Conservation (phyloP, 176 grass and related monocot species). For the Saccharum officinarum region DNA sequence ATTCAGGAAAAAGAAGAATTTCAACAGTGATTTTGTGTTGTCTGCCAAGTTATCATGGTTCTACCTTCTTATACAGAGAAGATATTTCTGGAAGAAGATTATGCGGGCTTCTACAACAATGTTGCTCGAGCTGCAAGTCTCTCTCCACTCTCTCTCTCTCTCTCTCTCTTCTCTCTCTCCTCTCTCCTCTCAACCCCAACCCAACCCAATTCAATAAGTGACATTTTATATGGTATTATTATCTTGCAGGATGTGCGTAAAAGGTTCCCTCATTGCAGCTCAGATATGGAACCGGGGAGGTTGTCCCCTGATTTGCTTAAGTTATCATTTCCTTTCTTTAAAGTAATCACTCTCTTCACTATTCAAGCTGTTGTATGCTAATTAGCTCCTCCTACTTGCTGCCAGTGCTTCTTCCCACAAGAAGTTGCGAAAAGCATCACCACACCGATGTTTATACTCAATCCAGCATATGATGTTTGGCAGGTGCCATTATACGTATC, state of each 20-base stretch:
- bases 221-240: conserved; percentile 1
- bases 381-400: conserved; percentile 11
- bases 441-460: conserved; percentile 82
- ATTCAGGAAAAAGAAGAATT: not conserved
- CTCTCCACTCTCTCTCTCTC: not conserved
- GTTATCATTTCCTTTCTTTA: not conserved
- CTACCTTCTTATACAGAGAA: conserved; percentile 43
- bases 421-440: conserved; percentile 74
- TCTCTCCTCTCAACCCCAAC: not conserved
- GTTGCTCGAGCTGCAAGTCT: conserved; percentile 76
- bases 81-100: conserved; percentile 75
- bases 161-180: no score
- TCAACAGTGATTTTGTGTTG: not conserved
- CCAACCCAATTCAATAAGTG: not conserved
- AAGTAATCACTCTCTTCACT: not conserved
- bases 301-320: conserved; percentile 9
- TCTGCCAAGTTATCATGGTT: not conserved
- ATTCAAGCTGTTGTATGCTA: conserved; percentile 18
- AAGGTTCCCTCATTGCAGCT: conserved; percentile 46
- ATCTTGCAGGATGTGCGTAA: conserved; percentile 59
- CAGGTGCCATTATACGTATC: conserved; percentile 55
- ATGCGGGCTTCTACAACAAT: conserved; percentile 60
- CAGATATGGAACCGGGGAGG: conserved; percentile 55
- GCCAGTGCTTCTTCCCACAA: conserved; percentile 67
- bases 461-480: conserved; percentile 90